Evolutionary conservation across 768 basidiomycete genomes (phyloP).

Genomic region (Pisolithus tinctorius): DNA sequence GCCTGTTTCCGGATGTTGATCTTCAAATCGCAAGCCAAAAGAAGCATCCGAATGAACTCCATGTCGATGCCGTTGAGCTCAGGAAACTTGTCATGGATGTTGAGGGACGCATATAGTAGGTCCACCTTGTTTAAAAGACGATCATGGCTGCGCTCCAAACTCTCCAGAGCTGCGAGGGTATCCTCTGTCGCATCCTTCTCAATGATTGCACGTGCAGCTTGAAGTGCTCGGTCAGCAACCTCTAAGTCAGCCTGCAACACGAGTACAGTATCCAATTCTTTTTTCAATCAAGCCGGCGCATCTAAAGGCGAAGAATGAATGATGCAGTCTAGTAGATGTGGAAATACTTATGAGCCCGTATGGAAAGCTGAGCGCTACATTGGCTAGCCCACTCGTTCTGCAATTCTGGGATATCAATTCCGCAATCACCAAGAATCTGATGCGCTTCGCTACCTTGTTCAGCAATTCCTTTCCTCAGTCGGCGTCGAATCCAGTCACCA

Average conservation of each 20-base stretch:
- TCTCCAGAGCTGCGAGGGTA: constrained; percentile 10
- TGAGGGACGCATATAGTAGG: constrained; percentile 29
- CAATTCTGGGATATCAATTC: background rate
- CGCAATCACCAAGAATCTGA: background rate
- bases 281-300: constrained; percentile 17
- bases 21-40: constrained; percentile 33
- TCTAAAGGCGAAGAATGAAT: constrained; percentile 17
- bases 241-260: constrained; percentile 25
- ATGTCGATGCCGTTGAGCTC: constrained; percentile 24
- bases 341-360: background rate
- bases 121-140: constrained; percentile 21
- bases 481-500: constrained; percentile 27
- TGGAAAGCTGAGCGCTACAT: constrained; percentile 1
- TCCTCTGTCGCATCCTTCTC: constrained; percentile 3
- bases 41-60: constrained; percentile 25
- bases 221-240: constrained; percentile 16
- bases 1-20: constrained; percentile 31
- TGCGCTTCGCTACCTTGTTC: constrained; percentile 2
- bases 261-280: constrained; percentile 27
- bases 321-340: background rate
- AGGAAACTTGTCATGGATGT: constrained; percentile 25
- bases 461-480: constrained; percentile 12
- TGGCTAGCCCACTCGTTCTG: constrained; percentile 1
- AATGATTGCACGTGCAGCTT: background rate
- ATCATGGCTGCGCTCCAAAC: constrained; percentile 18